A percentile compares a stretch with the other conserved stretches of the same genome.
These are phyloP conservation scores for Whalleya microplaca DNA, from an alignment of 2,329 filamentous ascomycete species.

Conservation along the genomic window DNA sequence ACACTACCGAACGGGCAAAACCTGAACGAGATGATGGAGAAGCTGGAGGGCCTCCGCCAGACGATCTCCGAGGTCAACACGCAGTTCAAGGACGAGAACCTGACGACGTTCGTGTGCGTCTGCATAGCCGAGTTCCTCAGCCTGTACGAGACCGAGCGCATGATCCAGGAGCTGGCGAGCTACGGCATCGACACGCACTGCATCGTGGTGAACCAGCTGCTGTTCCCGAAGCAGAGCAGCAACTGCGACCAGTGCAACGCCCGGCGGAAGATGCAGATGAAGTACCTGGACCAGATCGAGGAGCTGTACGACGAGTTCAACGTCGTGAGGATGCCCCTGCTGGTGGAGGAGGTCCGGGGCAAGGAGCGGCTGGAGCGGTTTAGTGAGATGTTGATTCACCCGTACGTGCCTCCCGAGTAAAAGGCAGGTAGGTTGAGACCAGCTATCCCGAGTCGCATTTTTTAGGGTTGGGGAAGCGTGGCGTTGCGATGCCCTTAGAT, in stretches of 20 bases:
- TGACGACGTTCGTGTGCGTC: constrained; percentile 97
- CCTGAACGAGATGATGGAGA: constrained; percentile 88
- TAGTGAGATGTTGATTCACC: constrained; percentile 80
- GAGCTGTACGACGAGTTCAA: constrained; percentile 99
- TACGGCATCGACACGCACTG: constrained; percentile 96
- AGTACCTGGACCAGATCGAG: constrained; percentile 98
- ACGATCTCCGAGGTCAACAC: constrained; percentile 96
- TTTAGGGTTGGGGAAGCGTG: constrained; percentile 14
- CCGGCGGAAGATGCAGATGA: constrained; percentile 96
- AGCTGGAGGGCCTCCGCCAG: constrained; percentile 90
- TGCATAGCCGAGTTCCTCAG: constrained; percentile 97
- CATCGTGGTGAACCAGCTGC: constrained; percentile 96
- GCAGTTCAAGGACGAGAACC: constrained; percentile 95
- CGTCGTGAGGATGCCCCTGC: constrained; percentile 94
- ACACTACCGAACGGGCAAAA: constrained; percentile 87
- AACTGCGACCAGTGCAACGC: constrained; percentile 95
- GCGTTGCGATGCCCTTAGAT: constrained; percentile 15
- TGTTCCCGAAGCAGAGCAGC: constrained; percentile 86
- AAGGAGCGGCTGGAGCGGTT: constrained; percentile 94
- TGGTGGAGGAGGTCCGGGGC: constrained; percentile 93
- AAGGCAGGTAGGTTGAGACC: not conserved
- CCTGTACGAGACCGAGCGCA: constrained; percentile 97
- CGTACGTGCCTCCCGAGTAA: constrained; percentile 68
- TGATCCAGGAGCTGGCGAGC: constrained; percentile 95
- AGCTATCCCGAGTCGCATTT: not conserved